phyloP scores from a whole-genome alignment of 306 rosid species.

The Rosa rugosa region DNA sequence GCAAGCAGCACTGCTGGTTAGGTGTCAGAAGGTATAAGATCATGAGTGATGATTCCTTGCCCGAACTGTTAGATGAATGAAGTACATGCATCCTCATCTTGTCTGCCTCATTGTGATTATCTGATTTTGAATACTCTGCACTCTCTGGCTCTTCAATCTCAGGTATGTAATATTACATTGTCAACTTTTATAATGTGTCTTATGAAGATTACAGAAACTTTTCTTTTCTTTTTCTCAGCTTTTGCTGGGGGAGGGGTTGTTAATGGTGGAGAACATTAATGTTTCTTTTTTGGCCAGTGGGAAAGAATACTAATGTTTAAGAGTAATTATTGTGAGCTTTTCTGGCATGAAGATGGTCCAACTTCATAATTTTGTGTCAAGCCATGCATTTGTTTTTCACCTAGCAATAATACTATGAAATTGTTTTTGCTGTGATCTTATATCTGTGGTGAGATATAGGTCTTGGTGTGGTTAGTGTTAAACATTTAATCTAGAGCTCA shows the following conservation, averaged over 20 bases:
- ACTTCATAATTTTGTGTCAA: neutral
- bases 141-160: neutral
- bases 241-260: neutral
- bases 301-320: neutral
- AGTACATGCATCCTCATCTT: neutral
- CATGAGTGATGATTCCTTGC: neutral
- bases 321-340: neutral
- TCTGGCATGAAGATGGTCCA: neutral
- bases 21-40: neutral
- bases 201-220: neutral
- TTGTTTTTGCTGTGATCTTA: neutral
- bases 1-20: neutral
- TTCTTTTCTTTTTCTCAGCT: neutral
- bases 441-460: neutral
- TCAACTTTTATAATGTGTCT: neutral
- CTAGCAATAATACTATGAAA: neutral
- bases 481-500: neutral
- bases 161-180: neutral
- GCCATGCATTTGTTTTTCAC: neutral
- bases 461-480: neutral
- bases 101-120: neutral
- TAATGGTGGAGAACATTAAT: neutral
- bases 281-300: neutral
- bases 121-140: neutral
- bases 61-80: neutral